Evolutionary conservation across 768 basidiomycete genomes (phyloP).

Genomic region (Megacollybia marginata): DNA sequence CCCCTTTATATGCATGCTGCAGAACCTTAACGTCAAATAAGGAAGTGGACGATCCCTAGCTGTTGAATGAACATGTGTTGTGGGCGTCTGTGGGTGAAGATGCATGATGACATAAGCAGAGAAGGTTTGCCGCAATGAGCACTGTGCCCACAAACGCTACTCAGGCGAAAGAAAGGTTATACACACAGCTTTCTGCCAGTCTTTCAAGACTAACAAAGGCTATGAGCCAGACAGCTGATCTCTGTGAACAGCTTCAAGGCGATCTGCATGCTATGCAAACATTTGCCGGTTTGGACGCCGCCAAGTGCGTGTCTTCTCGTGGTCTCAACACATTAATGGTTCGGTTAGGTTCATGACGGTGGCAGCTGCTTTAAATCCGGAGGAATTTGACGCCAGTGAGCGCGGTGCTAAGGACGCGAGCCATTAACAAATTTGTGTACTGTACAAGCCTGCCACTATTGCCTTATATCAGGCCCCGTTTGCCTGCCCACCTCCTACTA

Average conservation of each 20-base stretch:
- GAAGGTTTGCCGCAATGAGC: too few relatives aligned
- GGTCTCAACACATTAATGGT: neutral
- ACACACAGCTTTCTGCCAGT: constrained; percentile 66
- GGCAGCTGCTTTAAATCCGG: constrained; percentile 33
- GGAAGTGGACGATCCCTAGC: too few relatives aligned
- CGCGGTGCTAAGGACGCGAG: too few relatives aligned
- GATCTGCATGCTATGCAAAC: constrained; percentile 75
- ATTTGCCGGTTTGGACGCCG: constrained; percentile 72
- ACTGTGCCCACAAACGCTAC: constrained; percentile 48
- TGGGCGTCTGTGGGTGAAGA: too few relatives aligned
- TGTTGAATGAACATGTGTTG: too few relatives aligned
- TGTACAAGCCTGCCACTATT: constrained; percentile 16
- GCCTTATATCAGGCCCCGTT: constrained; percentile 23
- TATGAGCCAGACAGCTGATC: constrained; percentile 64
- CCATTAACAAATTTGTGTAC: neutral
- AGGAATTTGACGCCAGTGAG: constrained; percentile 4
- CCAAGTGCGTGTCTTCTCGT: constrained; percentile 50
- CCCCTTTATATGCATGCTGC: too few relatives aligned
- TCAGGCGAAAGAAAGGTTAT: constrained; percentile 75
- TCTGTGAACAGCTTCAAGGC: constrained; percentile 69
- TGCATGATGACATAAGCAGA: too few relatives aligned
- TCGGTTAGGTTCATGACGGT: constrained; percentile 42
- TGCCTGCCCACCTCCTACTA: constrained; percentile 50
- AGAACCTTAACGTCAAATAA: too few relatives aligned
- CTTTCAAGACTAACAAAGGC: constrained; percentile 62